Evolutionary conservation across 257 asterid genomes (phyloP), one percentile per base, ranked within the genome.

Genomic region (Solanum infundibuliforme): DNA sequence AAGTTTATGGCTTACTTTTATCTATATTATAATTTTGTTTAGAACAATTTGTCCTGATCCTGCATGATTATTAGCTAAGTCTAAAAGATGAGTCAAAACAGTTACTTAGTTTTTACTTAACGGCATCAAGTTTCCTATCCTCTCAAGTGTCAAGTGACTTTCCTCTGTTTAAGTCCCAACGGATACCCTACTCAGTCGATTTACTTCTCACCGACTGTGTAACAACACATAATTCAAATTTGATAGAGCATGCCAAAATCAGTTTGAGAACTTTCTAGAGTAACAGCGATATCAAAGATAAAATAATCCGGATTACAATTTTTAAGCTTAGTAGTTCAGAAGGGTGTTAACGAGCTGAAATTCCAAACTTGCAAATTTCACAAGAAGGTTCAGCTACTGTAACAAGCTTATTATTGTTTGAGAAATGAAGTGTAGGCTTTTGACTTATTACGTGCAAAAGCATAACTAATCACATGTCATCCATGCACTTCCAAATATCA

Each of bases 401-500:
- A 74, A 35, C 81, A 73, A 18, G 27, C 83, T 34, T 73, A n/a
- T 73, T n/a, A 35, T 35, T 48, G 11, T n/a, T 32, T 72, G 12
- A 32, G 27, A 32, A 72, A 32, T 16, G 25, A 72, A 72, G 79
- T 32, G 43, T 32, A 18, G 41, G 13, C n/a, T 71, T 31, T 71
- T 31, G 20, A 74, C 83, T 74, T 74, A 35, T 74, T 74, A 74
- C 13, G 4, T 27, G 65, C 66, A 43, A 79, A 77, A 43, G n/a
- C 8, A 79, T 79, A 43, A 58, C 13, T 41, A 55, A 55, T 55
- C 65, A 79, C 85, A 43, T 27, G 85, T 81, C 68, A 25, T 43
- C 25, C 87, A 86, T 46, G 84, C 89, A 88, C 86, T 74, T 82
- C 68, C 74, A 21, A 48, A 83, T 31, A 86, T 58, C 87, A 90